These are phyloP conservation scores for Zasmidium citrigriseum DNA, from an alignment of 2,329 filamentous ascomycete species.

Conservation along the genomic window DNA sequence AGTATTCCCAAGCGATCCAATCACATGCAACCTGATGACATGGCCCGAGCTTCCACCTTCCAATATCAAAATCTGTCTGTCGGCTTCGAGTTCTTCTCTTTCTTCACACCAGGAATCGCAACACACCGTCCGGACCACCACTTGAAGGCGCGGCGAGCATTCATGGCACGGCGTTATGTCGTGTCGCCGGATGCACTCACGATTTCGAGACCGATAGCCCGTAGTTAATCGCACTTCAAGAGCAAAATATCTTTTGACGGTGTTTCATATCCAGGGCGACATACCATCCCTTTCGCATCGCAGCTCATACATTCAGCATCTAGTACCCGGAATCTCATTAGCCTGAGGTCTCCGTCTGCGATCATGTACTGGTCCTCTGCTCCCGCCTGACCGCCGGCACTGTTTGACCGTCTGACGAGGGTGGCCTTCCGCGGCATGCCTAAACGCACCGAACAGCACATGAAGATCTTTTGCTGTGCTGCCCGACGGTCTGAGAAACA, in stretches of 20 bases:
- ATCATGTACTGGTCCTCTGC: too few relatives aligned
- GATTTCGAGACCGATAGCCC: slow-evolving; percentile 49
- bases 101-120: slow-evolving; percentile 29
- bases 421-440: too few relatives aligned
- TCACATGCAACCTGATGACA: background rate
- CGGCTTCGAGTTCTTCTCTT: slow-evolving; percentile 12
- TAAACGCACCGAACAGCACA: too few relatives aligned
- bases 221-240: slow-evolving; percentile 56
- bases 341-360: too few relatives aligned
- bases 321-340: too few relatives aligned
- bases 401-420: too few relatives aligned
- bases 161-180: slow-evolving; percentile 34
- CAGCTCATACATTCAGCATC: background rate
- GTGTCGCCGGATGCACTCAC: slow-evolving; percentile 29
- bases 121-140: slow-evolving; percentile 34
- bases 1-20: slow-evolving; percentile 4
- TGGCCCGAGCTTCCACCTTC: background rate
- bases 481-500: too few relatives aligned
- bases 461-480: too few relatives aligned
- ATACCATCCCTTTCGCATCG: slow-evolving; percentile 20
- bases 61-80: background rate
- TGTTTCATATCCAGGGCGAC: slow-evolving; percentile 58
- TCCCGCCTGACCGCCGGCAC: too few relatives aligned
- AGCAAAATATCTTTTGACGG: slow-evolving; percentile 43
- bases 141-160: slow-evolving; percentile 35